These are phyloP conservation scores for Yamadazyma mexicana DNA, from an alignment of 1,139 yeast species.

Conservation along the genomic window DNA sequence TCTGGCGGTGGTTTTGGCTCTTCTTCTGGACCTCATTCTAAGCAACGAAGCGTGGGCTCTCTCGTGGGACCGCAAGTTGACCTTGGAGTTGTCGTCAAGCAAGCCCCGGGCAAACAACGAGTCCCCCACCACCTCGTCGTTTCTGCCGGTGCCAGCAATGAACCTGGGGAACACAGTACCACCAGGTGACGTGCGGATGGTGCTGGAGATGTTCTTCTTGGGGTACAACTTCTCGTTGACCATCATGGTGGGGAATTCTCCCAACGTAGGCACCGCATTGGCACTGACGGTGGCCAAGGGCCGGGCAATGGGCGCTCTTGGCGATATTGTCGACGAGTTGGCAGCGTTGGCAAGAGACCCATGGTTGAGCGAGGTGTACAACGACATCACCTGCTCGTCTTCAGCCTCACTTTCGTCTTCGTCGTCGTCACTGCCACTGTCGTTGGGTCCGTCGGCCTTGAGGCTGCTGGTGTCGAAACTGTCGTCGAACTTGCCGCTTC, in stretches of 20 bases:
- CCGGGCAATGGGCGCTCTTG: slow-evolving; percentile 23
- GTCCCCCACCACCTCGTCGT: slow-evolving; percentile 3
- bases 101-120: slow-evolving; percentile 6
- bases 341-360: slow-evolving; percentile 19
- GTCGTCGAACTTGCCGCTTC: slow-evolving; percentile 12
- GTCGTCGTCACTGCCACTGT: slow-evolving; percentile 7
- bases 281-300: slow-evolving; percentile 19
- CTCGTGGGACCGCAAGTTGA: slow-evolving; percentile 49
- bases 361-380: slow-evolving; percentile 43
- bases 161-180: slow-evolving; percentile 12
- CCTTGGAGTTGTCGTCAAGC: slow-evolving; percentile 30
- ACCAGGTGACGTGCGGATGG: slow-evolving; percentile 8
- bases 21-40: slow-evolving; percentile 61
- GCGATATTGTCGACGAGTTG: slow-evolving; percentile 22
- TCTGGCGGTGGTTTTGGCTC: slow-evolving; percentile 45
- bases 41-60: slow-evolving; percentile 68
- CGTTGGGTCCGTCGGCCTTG: not conserved
- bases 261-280: slow-evolving; percentile 41
- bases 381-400: slow-evolving; percentile 55
- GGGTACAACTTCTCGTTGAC: slow-evolving; percentile 29
- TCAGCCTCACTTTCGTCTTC: slow-evolving; percentile 43
- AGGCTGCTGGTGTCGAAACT: slow-evolving; percentile 3
- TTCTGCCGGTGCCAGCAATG: slow-evolving; percentile 6
- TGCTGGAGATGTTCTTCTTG: slow-evolving; percentile 6
- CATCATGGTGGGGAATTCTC: slow-evolving; percentile 46